Evolutionary conservation across 768 basidiomycete genomes (phyloP), one percentile per base, ranked within the genome.

Genomic region (Lentinula guzmanii): DNA sequence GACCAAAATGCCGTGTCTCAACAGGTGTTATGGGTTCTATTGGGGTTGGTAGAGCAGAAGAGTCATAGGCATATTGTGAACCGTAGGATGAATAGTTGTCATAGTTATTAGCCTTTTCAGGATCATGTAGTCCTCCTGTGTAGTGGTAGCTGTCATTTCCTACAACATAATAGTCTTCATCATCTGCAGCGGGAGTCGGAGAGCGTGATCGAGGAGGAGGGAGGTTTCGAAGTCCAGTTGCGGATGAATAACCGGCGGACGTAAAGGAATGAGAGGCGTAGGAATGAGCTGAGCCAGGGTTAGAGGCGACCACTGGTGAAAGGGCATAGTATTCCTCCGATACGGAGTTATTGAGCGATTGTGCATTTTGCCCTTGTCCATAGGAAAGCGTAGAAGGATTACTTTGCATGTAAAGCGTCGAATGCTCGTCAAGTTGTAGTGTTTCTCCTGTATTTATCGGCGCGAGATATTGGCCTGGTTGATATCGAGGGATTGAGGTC

Each of bases 1-100:
- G 92, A 4, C 94, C 94, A 72, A 93, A 96, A 72, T 95, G 93
- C 50, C 83, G 84, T 10, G 89, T 91, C 65, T 85, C 85, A 28
- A 39, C 43, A 8, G 41, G 61, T 11, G 60, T 48, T 53, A 55
- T 62, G 9, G 62, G 39, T 41, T 61, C 61, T 33, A 33, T 56
- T n/a, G 45, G 52, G 63, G 63, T 65, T 63, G 52, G 66, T 65
- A 11, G 68, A 69, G 5, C 37, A 13, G 37, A 39, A 39, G 15
- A 63, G 52, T 41, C 68, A 65, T 63, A 71, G 39, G 46, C 68
- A 66, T 39, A 69, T 66, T 15, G 69, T 66, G 64, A 34, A 28
- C 16, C 28, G 62, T 67, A 67, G 24, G 37, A 66, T 53, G 65
- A 61, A 42, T 52, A 34, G 33, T 33, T 70, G 67, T 52, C 11